Base-by-base conservation (phyloP, 192 early-diverging fungal species). In the Mortierella hygrophila region DNA sequence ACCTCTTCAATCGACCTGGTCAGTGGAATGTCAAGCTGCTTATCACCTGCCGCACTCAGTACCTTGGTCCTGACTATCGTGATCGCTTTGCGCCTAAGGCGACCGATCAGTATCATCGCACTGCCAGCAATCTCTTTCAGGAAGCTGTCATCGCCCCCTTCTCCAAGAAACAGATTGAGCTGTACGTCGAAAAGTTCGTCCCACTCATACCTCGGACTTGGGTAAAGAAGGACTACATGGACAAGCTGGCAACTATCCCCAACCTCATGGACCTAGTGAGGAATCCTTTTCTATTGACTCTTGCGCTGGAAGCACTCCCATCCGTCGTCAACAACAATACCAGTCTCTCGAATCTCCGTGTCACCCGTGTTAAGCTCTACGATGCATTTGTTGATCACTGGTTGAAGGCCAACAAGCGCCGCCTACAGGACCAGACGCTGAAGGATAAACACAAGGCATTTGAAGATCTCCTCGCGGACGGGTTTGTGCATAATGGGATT, bases 81-180 rank as follows among this genome's bases (percentile, higher is more conserved):
- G 32, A 35, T 4, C 13, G 44, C 18, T 73, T 52, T 29, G 6
- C 10, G 0, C 72, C 72, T 0, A 20, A 52, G n/a, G 47, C 18
- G 0, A 75, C 21, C 11, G 15, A 29, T 11, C 52, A 4, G 2
- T 70, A 70, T 15, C 38, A 21, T 3, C 18, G 3, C 9, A 40
- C 2, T 21, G 20, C 29, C 18, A 3, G 1, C 5, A 35, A 75
- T 20, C 49, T 55, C 6, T 75, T 38, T 47, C n/a, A 20, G 10
- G 73, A 75, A 40, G 73, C 73, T 1, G 54, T 40, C 52, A 75
- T 75, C 32, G 52, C 35, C 0, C 73, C 73, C 11, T 75, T 75
- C 37, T 55, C 49, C 6, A n/a, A 23, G 2, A 54, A 75, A 20
- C 73, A 75, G 73, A 35, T 75, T 23, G 35, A 37, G 47, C 49